These are phyloP conservation scores for Zopfia rhizophila DNA, from an alignment of 2,329 filamentous ascomycete species.

Conservation along the genomic window DNA sequence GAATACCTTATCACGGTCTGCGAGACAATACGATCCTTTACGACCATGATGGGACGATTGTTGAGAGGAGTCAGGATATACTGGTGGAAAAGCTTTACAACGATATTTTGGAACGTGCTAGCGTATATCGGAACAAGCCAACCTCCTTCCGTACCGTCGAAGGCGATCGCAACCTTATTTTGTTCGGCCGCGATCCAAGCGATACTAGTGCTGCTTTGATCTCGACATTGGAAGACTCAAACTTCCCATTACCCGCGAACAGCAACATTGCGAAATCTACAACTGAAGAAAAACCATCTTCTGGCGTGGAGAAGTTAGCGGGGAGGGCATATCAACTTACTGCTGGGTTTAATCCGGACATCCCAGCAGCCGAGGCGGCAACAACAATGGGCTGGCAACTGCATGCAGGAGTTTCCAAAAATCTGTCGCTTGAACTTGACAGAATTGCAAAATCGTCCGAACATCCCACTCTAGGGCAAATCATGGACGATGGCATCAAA, in stretches of 20 bases:
- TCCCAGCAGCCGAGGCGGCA: conserved; percentile 80
- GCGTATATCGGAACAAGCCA: conserved; percentile 85
- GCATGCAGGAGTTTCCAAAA: conserved; percentile 68
- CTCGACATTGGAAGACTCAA: conserved; percentile 75
- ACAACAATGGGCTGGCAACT: conserved; percentile 85
- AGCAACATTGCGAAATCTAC: conserved; percentile 56
- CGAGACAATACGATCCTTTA: conserved; percentile 87
- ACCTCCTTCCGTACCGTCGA: conserved; percentile 76
- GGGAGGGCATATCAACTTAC: conserved; percentile 75
- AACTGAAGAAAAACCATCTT: conserved; percentile 59
- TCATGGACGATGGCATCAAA: conserved; percentile 88
- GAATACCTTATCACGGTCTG: conserved; percentile 84
- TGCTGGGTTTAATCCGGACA: conserved; percentile 73
- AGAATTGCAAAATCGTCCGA: conserved; percentile 68
- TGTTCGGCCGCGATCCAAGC: conserved; percentile 80
- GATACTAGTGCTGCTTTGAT: conserved; percentile 71
- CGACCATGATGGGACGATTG: conserved; percentile 80
- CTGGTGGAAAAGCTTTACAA: conserved; percentile 94
- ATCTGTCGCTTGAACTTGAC: conserved; percentile 77
- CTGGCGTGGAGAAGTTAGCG: conserved; percentile 69
- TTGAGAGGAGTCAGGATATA: conserved; percentile 80
- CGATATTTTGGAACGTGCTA: conserved; percentile 90
- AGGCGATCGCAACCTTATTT: conserved; percentile 83
- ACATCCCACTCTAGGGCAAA: conserved; percentile 83
- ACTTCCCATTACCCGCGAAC: conserved; percentile 59